Percentiles rank a stretch among this genome's conserved stretches.
Evolutionary conservation across 176 grass and related monocot genomes (phyloP).

Genomic region (Bonia amplexicaulis): DNA sequence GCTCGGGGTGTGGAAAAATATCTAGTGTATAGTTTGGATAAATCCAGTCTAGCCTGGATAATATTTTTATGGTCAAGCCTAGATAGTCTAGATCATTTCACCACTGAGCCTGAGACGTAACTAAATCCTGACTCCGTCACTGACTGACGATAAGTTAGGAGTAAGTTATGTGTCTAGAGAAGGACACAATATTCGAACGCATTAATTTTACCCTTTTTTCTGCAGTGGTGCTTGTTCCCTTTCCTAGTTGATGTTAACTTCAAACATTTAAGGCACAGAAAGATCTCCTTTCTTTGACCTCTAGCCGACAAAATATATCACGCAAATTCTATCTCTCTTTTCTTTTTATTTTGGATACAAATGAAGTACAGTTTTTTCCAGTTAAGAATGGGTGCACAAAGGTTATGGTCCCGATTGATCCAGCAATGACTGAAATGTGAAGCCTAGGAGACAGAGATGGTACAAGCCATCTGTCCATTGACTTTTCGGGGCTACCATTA

Average conservation of each 20-base stretch:
- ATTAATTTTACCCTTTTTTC: background rate
- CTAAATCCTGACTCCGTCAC: too few relatives aligned
- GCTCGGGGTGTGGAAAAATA: too few relatives aligned
- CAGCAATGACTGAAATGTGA: background rate
- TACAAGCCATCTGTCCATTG: slow-evolving; percentile 18
- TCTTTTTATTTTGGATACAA: background rate
- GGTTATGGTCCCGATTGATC: slow-evolving; percentile 19
- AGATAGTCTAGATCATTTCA: too few relatives aligned
- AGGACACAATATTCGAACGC: slow-evolving; percentile 28
- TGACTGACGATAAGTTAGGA: slow-evolving; percentile 24
- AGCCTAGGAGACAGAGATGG: slow-evolving; percentile 8
- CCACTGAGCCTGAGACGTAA: too few relatives aligned
- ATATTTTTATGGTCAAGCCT: too few relatives aligned
- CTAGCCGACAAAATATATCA: slow-evolving; percentile 29
- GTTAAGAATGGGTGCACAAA: slow-evolving; percentile 17
- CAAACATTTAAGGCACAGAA: background rate
- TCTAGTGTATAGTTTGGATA: too few relatives aligned
- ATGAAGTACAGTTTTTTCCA: slow-evolving; percentile 12
- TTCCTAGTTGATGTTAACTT: background rate
- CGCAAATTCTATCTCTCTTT: background rate
- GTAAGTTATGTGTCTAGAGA: slow-evolving; percentile 23
- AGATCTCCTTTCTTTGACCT: slow-evolving; percentile 2
- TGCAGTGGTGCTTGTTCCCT: background rate
- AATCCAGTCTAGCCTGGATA: too few relatives aligned
- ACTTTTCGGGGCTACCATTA: slow-evolving; percentile 13